phyloP scores from a whole-genome alignment of 2,329 filamentous ascomycete species.

The Aspergillus costaricaensis region DNA sequence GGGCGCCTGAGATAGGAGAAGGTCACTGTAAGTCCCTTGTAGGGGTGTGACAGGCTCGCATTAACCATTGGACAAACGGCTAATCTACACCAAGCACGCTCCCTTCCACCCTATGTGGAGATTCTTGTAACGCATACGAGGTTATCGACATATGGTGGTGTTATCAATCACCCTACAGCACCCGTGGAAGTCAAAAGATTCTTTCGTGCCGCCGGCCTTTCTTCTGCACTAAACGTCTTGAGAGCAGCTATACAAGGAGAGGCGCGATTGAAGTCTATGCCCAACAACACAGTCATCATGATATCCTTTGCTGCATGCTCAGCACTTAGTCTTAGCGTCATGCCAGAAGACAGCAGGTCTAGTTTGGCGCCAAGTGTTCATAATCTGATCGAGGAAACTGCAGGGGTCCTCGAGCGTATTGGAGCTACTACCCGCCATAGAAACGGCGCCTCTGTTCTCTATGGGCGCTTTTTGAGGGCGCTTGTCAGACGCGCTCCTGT shows the following conservation, averaged over 20 bases:
- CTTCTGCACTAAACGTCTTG: constrained; percentile 73
- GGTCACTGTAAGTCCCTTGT: constrained; percentile 48
- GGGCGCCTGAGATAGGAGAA: constrained; percentile 60
- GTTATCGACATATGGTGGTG: constrained; percentile 71
- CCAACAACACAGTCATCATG: constrained; percentile 78
- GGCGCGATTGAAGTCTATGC: constrained; percentile 70
- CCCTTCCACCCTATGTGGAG: constrained; percentile 71
- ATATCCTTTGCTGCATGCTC: constrained; percentile 74
- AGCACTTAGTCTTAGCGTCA: constrained; percentile 64
- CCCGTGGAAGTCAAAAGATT: constrained; percentile 70
- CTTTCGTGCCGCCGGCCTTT: constrained; percentile 70
- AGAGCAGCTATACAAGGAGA: constrained; percentile 73
- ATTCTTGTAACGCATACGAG: constrained; percentile 73
- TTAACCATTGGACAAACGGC: constrained; percentile 22
- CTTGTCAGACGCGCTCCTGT: constrained; percentile 44
- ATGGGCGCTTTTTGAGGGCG: constrained; percentile 58
- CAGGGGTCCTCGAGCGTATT: constrained; percentile 68
- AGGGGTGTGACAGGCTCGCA: not conserved
- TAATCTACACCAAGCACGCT: constrained; percentile 45
- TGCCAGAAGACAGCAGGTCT: constrained; percentile 57
- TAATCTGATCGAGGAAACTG: constrained; percentile 67
- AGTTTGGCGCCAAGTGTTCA: constrained; percentile 64
- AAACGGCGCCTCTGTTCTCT: constrained; percentile 65
- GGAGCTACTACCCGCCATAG: constrained; percentile 66
- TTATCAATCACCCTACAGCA: constrained; percentile 73